A percentile compares a stretch with the other conserved stretches of the same genome.
These are phyloP conservation scores for Podospora conica DNA, from an alignment of 495 filamentous ascomycete species.

Conservation along the genomic window DNA sequence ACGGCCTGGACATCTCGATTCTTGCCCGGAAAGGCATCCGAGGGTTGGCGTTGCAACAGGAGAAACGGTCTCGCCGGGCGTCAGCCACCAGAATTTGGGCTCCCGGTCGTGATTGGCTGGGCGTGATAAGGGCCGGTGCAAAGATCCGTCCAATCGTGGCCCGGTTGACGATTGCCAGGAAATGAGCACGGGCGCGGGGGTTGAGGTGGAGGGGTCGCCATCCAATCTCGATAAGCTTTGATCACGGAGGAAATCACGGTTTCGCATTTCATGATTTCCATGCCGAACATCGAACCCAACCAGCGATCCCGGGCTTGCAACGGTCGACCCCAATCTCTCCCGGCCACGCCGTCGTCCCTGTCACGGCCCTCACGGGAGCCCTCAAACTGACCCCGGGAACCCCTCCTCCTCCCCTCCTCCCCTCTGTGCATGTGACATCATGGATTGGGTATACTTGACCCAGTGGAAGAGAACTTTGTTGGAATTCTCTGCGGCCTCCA, in stretches of 20 bases:
- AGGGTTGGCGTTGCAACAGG: background rate
- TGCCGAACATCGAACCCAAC: background rate
- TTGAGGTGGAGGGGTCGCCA: conserved; percentile 2
- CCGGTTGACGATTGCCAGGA: background rate
- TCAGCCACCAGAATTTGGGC: background rate
- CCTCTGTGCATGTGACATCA: background rate
- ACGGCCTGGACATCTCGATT: background rate
- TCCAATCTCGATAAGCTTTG: background rate
- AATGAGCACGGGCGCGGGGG: conserved; percentile 6
- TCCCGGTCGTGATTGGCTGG: background rate
- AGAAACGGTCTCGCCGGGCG: background rate
- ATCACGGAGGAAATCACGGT: background rate
- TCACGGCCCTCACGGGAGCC: background rate
- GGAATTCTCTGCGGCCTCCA: background rate
- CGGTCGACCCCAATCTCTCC: background rate
- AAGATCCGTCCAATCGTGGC: conserved; percentile 10
- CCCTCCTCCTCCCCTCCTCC: too few relatives aligned
- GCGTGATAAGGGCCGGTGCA: background rate
- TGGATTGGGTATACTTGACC: too few relatives aligned
- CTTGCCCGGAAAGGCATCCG: background rate
- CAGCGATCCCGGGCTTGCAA: background rate
- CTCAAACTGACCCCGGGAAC: background rate
- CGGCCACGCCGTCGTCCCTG: background rate
- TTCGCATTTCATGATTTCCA: conserved; percentile 1
- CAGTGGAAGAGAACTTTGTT: background rate